A percentile compares a stretch with the other conserved stretches of the same genome.
phyloP scores from a whole-genome alignment of 2,329 filamentous ascomycete species.

The Atkinsonella hypoxylon region DNA sequence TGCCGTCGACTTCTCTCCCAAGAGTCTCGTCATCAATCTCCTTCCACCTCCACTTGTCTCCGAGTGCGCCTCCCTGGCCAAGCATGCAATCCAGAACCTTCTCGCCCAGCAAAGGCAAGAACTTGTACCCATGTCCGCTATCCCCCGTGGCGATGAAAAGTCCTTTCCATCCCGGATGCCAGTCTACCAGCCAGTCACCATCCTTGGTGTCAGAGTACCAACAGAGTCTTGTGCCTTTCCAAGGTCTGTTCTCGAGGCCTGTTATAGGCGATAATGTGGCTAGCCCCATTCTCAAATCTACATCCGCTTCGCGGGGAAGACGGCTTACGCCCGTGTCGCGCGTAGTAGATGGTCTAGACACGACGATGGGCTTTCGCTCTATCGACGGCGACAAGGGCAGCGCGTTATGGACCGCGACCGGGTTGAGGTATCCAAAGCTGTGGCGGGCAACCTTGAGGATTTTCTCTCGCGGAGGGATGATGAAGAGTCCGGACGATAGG shows the following conservation, averaged over 20 bases:
- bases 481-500: conserved; percentile 58
- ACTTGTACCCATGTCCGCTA: conserved; percentile 58
- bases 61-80: conserved; percentile 36
- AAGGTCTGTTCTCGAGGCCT: conserved; percentile 45
- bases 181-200: conserved; percentile 59
- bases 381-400: conserved; percentile 18
- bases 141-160: conserved; percentile 52
- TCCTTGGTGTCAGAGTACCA: conserved; percentile 67
- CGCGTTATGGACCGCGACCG: conserved; percentile 23
- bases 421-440: conserved; percentile 54
- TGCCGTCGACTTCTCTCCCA: conserved; percentile 22
- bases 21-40: conserved; percentile 29
- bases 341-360: conserved; percentile 24
- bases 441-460: conserved; percentile 62
- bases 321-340: conserved; percentile 29
- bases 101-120: conserved; percentile 53
- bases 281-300: conserved; percentile 49
- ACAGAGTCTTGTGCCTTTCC: conserved; percentile 51
- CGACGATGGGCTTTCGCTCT: conserved; percentile 18
- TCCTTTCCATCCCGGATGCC: conserved; percentile 49
- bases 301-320: conserved; percentile 48
- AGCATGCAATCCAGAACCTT: conserved; percentile 46
- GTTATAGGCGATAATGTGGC: conserved; percentile 45
- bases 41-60: conserved; percentile 52
- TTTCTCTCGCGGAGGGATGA: conserved; percentile 53